Evolutionary conservation across 2,329 filamentous ascomycete genomes (phyloP), one percentile per base, ranked within the genome.

Genomic region (Hirsutella rhossiliensis): DNA sequence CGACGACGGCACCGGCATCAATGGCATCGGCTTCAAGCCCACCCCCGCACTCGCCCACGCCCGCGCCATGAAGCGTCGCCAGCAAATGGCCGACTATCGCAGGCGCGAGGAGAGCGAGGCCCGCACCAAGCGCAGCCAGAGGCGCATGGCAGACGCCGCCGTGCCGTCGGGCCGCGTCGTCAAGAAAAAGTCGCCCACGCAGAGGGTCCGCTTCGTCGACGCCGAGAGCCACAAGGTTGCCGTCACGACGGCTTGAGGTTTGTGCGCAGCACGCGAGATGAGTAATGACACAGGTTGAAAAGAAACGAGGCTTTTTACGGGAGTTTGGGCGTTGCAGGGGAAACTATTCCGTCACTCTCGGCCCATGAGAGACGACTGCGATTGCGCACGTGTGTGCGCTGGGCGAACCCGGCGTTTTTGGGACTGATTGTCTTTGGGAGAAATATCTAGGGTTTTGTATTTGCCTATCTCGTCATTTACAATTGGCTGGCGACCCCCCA

Each of bases 11-110:
- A 75, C 73, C 4, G 79, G 79, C 19, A 76, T 83, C 54, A 82
- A 83, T 56, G 79, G 79, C 5, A 76, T 83, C 47, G 79, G 79
- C 1, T 83, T 82, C 62, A 76, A 71, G 52, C 78, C 79, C 2
- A 81, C 77, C 0, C 68, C 78, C 6, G 76, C 76, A 18, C 66
- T 80, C 38, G 78, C 77, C 7, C 70, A 76, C 45, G 71, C 72
- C 5, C 69, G 78, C 17, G 64, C 70, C 2, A 66, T 75, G 59
- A 77, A 73, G 54, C 67, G 78, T 36, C 68, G 68, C 45, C 72
- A 77, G 57, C 79, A 82, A 58, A 69, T 83, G 53, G 71, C 70
- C 11, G 78, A 79, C 39, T 83, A 82, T 56, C 71, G 65, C 50
- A 76, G 71, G 52, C 68, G 78, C 19, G 76, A 82, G 52, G 75